Evolutionary conservation across 805 yeast genomes (phyloP).

Genomic region (Yarrowia divulgata): DNA sequence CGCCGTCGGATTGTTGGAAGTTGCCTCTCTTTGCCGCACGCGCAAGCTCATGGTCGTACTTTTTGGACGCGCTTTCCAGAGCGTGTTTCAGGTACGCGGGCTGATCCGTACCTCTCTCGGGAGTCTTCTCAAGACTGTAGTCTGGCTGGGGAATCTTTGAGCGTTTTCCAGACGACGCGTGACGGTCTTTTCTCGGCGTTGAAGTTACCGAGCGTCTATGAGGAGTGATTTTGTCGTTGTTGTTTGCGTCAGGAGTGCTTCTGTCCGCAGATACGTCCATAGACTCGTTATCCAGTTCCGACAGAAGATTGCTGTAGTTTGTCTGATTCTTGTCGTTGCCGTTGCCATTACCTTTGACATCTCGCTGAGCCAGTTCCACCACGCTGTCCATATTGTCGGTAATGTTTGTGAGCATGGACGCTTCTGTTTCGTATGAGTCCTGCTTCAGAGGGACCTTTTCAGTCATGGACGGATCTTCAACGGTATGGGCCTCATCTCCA

Average conservation of each 20-base stretch:
- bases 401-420: background rate
- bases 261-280: background rate
- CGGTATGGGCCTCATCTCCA: constrained; percentile 39
- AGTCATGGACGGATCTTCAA: constrained; percentile 36
- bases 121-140: constrained; percentile 15
- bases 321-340: background rate
- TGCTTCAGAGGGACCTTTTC: constrained; percentile 42
- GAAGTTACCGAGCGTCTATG: constrained; percentile 3
- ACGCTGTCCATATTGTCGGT: background rate
- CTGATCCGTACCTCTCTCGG: constrained; percentile 4
- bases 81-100: constrained; percentile 37
- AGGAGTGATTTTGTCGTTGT: background rate
- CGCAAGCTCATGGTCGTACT: constrained; percentile 23
- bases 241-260: constrained; percentile 1
- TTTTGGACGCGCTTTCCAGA: constrained; percentile 14
- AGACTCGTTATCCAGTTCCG: constrained; percentile 4
- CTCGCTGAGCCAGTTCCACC: background rate
- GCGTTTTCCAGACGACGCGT: constrained; percentile 5
- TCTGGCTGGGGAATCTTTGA: constrained; percentile 16
- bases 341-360: background rate
- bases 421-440: constrained; percentile 36
- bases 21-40: constrained; percentile 31
- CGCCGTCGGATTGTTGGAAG: constrained; percentile 1
- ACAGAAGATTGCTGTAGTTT: background rate
- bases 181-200: constrained; percentile 32